phyloP scores from a whole-genome alignment of 306 rosid genomes.

The Quercus parvula region DNA sequence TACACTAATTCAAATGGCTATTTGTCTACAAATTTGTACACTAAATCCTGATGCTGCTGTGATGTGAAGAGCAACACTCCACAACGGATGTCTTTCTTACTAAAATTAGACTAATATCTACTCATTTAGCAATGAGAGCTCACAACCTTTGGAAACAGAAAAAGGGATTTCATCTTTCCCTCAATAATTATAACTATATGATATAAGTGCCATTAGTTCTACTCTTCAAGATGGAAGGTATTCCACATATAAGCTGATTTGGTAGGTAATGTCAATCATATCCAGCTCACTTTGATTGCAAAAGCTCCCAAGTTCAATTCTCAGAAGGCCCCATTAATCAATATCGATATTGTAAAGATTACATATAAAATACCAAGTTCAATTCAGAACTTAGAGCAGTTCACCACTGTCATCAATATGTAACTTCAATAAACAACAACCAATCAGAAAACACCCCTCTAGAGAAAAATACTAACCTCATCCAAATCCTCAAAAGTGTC shows the following conservation, averaged over 20 bases:
- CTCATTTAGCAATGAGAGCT: not conserved
- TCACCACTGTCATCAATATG: not conserved
- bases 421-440: not conserved
- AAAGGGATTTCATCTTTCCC: not conserved
- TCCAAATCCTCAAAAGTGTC: slow-evolving; percentile 98
- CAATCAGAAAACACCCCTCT: not conserved
- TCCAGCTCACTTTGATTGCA: not conserved
- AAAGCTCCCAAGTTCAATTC: not conserved
- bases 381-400: not conserved
- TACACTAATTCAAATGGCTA: not conserved
- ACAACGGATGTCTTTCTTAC: not conserved
- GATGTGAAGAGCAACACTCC: not conserved
- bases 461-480: slow-evolving; percentile 56
- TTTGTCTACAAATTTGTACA: not conserved
- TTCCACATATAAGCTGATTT: not conserved
- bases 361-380: not conserved
- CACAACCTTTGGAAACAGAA: not conserved
- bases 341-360: not conserved
- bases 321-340: not conserved
- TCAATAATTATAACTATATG: not conserved
- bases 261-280: not conserved
- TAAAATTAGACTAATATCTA: not conserved
- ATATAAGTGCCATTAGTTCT: not conserved
- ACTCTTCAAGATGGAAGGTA: not conserved
- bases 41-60: not conserved